Evolutionary conservation across 169 alveolate genomes (phyloP), one percentile per base, ranked within the genome.

Genomic region (Cryptosporidium sp.): DNA sequence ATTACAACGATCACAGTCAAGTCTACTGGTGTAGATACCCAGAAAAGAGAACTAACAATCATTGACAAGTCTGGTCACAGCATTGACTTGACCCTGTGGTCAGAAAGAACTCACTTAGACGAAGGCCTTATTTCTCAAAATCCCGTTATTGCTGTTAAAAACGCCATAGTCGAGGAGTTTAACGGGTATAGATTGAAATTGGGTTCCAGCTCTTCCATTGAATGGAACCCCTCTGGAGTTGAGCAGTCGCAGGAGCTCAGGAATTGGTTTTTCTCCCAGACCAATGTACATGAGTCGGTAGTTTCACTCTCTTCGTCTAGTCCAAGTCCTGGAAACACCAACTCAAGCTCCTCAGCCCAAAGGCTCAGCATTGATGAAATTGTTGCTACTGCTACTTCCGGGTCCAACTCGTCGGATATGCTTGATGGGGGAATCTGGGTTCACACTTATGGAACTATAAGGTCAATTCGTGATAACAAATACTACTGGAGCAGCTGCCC

Each of bases 401-500:
- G 86, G n/a, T 43, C 68, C 31, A 67, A 48, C 52, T 80, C 89
- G 2, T 61, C 89, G 16, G 89, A 80, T 29, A 65, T 39, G 21
- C 59, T 62, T 6, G 89, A 80, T 12, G 62, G 74, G 14, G 89
- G 89, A 4, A 80, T 80, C 12, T 80, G 89, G 89, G 89, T 80
- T 21, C 55, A 62, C n/a, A 67, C 89, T 6, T 62, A 80, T 48
- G 89, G 80, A 10, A 58, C 89, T 8, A 80, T 80, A 52, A 21
- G 89, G 41, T 62, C 89, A 33, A 80, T 80, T 33, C 51, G 89
- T 2, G 89, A 80, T n/a, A 80, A 48, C 33, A 80, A 80, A 39
- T 80, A 80, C 35, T 80, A 41, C 45, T 80, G 89, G 89, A 61
- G 80, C 14, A 80, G 89, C 29, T 80, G 89, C 26, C 89, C 80